These are phyloP conservation scores for Backusella tarrabulga DNA, from an alignment of 192 early-diverging fungal species.

Conservation along the genomic window DNA sequence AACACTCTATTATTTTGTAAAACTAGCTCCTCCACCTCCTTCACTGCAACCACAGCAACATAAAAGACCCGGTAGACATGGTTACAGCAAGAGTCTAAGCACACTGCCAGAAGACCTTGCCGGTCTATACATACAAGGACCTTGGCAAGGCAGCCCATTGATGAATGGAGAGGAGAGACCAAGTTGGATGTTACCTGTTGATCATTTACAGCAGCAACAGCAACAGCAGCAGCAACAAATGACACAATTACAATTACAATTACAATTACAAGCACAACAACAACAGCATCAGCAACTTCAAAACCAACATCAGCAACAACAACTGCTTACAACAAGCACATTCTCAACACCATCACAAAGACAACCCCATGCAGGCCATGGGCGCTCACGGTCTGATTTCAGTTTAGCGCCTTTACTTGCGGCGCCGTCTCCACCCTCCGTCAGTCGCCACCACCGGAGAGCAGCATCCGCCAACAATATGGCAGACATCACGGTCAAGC, in stretches of 20 bases:
- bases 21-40: not conserved
- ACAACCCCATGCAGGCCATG: conserved; percentile 8
- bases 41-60: not conserved
- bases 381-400: conserved; percentile 6
- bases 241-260: not conserved
- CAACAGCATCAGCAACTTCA: not conserved
- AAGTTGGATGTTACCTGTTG: conserved; percentile 4
- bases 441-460: not conserved
- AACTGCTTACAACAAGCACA: not conserved
- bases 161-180: not conserved
- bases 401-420: not conserved
- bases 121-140: conserved; percentile 8
- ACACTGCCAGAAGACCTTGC: conserved; percentile 9
- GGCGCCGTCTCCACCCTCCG: not conserved
- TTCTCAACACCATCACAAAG: not conserved
- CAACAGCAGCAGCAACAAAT: conserved; percentile 18
- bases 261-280: not conserved
- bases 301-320: not conserved
- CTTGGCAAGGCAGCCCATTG: not conserved
- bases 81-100: conserved; percentile 4
- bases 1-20: too few species aligned
- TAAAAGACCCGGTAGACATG: conserved; percentile 9
- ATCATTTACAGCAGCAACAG: conserved; percentile 1
- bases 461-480: conserved; percentile 7
- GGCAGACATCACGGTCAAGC: not conserved